These are phyloP conservation scores for Zymoseptoria ardabiliae DNA, from an alignment of 2,329 filamentous ascomycete species.

Conservation along the genomic window DNA sequence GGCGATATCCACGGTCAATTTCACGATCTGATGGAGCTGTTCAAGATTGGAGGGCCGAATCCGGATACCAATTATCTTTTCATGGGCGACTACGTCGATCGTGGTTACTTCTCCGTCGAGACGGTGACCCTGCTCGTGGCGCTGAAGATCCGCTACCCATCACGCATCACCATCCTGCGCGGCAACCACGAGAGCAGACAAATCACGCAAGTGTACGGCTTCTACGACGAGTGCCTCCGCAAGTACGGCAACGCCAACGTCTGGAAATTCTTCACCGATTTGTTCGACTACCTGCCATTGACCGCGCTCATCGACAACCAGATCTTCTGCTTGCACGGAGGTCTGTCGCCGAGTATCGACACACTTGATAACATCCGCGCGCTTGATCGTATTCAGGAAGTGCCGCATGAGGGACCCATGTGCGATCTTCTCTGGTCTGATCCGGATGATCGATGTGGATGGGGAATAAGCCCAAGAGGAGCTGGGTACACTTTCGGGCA, in stretches of 20 bases:
- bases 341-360: conserved; percentile 90
- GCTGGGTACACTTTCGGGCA: conserved; percentile 67
- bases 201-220: conserved; percentile 98
- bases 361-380: conserved; percentile 93
- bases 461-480: conserved; percentile 59
- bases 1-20: conserved; percentile 99
- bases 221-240: conserved; percentile 97
- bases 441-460: conserved; percentile 80
- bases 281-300: conserved; percentile 96
- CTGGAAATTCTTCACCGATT: conserved; percentile 98
- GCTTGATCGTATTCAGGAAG: conserved; percentile 94
- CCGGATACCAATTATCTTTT: conserved; percentile 99
- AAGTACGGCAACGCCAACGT: conserved; percentile 99
- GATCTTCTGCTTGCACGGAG: conserved; percentile 97
- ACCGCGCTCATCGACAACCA: conserved; percentile 98
- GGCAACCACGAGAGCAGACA: conserved; percentile 98
- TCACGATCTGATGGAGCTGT: conserved; percentile 98
- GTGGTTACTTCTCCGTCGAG: conserved; percentile 98
- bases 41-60: conserved; percentile 96
- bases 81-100: conserved; percentile 98
- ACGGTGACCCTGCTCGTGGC: conserved; percentile 93
- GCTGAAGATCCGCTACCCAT: conserved; percentile 94
- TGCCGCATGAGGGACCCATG: conserved; percentile 96
- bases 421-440: conserved; percentile 98
- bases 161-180: conserved; percentile 95